Evolutionary conservation across 1,284 basidiomycete species (phyloP).

Genomic region (Rhodotorula mucilaginosa): DNA sequence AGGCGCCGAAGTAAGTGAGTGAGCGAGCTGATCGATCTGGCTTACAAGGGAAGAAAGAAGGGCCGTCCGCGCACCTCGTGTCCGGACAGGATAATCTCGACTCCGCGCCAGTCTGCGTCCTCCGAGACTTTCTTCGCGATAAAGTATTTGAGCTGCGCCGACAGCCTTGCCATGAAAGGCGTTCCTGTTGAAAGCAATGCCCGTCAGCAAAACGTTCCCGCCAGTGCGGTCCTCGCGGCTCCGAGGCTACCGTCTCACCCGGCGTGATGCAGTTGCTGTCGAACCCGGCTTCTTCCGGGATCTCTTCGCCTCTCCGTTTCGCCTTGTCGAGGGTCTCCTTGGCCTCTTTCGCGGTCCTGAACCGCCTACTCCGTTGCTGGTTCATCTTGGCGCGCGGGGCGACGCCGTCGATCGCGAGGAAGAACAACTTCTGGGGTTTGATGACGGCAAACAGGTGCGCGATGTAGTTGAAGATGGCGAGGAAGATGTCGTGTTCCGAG

Average conservation of each 20-base stretch:
- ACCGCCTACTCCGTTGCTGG: conserved; percentile 90
- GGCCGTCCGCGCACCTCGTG: conserved; percentile 64
- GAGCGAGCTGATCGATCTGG: neutral
- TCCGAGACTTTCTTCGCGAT: conserved; percentile 95
- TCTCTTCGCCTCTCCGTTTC: conserved; percentile 77
- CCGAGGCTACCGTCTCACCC: conserved; percentile 54
- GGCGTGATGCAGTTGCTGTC: conserved; percentile 99
- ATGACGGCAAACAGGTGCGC: conserved; percentile 96
- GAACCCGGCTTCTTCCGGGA: conserved; percentile 76
- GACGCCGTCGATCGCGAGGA: conserved; percentile 95
- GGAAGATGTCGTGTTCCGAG: conserved; percentile 95
- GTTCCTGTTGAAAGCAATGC: conserved; percentile 62
- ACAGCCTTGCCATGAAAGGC: conserved; percentile 87
- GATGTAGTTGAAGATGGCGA: conserved; percentile 94
- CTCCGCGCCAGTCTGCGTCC: conserved; percentile 87
- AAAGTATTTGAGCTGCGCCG: conserved; percentile 90
- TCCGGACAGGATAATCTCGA: conserved; percentile 93
- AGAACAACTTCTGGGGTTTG: conserved; percentile 78
- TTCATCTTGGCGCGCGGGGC: conserved; percentile 99
- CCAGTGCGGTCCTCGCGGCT: too few relatives aligned
- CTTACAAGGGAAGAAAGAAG: too few relatives aligned
- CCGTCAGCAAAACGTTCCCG: neutral
- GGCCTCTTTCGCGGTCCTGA: conserved; percentile 90
- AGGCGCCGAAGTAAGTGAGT: neutral
- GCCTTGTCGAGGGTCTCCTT: conserved; percentile 84